Conservation (phyloP, 352 stramenopile genomes). For the Phytophthora tentaculata region DNA sequence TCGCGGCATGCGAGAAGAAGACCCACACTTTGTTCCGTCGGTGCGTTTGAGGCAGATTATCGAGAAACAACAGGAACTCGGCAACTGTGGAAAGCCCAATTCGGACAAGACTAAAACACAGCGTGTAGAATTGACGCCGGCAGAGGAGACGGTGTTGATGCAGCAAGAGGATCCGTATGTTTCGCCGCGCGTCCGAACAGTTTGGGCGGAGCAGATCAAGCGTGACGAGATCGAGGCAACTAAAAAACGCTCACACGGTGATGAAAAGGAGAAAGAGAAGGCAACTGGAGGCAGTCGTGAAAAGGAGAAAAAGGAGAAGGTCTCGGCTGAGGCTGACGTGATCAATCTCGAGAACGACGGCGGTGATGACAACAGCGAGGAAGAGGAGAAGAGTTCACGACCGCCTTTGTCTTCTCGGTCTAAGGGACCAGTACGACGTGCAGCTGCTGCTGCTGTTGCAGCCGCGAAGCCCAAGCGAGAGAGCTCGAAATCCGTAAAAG, state of each 20-base stretch:
- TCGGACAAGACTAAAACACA: neutral
- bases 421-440: conserved; percentile 2
- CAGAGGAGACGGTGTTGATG: conserved; percentile 28
- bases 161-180: conserved; percentile 30
- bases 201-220: conserved; percentile 19
- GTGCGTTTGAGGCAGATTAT: conserved; percentile 51
- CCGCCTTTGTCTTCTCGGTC: conserved; percentile 1
- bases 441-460: conserved; percentile 14
- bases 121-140: neutral
- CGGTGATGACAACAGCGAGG: conserved; percentile 10
- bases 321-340: conserved; percentile 5
- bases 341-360: conserved; percentile 21
- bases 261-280: conserved; percentile 8
- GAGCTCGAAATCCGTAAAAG: neutral
- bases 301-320: conserved; percentile 9
- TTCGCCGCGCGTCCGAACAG: neutral
- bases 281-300: neutral
- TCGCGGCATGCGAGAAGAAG: conserved; percentile 68
- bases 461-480: conserved; percentile 20
- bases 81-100: neutral
- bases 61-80: conserved; percentile 37
- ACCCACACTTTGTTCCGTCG: conserved; percentile 49
- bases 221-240: conserved; percentile 20
- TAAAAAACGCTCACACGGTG: conserved; percentile 2
- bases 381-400: conserved; percentile 2